Percentiles rank a stretch among this genome's conserved stretches.
These are phyloP conservation scores for Cornus suecica DNA, from an alignment of 148 eudicot genomes.

Conservation along the genomic window DNA sequence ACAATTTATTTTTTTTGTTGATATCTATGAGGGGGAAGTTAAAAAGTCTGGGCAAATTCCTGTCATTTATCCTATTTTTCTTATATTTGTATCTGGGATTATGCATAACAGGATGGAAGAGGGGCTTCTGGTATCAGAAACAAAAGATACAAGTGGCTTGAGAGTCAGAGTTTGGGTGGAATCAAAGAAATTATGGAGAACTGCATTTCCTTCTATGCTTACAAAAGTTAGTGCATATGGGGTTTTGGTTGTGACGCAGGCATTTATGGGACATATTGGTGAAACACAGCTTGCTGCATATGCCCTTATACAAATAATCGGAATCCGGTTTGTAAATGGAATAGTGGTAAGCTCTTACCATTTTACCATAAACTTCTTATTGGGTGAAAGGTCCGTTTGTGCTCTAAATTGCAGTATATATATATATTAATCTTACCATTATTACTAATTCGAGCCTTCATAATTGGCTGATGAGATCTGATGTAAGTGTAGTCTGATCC, in stretches of 20 bases:
- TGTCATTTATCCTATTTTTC: too few species aligned
- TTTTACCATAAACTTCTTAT: not conserved
- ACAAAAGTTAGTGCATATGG: conserved; percentile 53
- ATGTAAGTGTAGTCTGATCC: too few species aligned
- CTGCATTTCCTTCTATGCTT: conserved; percentile 58
- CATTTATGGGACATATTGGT: conserved; percentile 56
- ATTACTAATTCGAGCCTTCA: too few species aligned
- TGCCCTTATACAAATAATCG: conserved; percentile 58
- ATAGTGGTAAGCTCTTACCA: conserved; percentile 37
- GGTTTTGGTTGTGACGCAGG: conserved; percentile 58
- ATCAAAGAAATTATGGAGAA: conserved; percentile 58
- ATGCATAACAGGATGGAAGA: conserved; percentile 34
- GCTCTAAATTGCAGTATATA: too few species aligned
- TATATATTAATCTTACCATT: too few species aligned
- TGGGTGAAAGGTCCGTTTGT: too few species aligned
- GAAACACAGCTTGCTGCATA: conserved; percentile 67
- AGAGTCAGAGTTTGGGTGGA: conserved; percentile 43
- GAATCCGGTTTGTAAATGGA: conserved; percentile 53
- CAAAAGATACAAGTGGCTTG: conserved; percentile 21
- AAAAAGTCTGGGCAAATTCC: too few species aligned
- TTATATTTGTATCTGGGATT: not conserved
- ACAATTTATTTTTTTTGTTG: too few species aligned
- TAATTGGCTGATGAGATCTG: not conserved
- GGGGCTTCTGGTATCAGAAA: conserved; percentile 31
- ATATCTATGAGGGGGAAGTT: too few species aligned